Percentiles rank a stretch among this genome's conserved stretches.
phyloP scores from a whole-genome alignment of 345 rosid species.

The Murraya paniculata region DNA sequence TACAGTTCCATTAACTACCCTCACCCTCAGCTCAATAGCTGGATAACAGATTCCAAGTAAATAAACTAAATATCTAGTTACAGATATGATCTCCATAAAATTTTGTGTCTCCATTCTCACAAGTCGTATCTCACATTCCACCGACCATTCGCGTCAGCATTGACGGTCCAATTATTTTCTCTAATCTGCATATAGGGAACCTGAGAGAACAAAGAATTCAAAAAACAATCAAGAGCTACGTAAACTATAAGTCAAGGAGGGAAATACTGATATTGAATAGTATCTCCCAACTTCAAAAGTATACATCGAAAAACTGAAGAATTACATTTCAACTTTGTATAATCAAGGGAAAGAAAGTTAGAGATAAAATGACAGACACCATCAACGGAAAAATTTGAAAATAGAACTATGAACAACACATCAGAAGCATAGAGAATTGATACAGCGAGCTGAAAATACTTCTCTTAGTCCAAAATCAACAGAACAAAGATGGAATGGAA shows the following conservation, averaged over 20 bases:
- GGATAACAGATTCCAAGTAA: slow-evolving; percentile 7
- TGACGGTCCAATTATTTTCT: slow-evolving; percentile 90
- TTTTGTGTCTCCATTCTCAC: slow-evolving; percentile 23
- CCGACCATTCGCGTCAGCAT: slow-evolving; percentile 71
- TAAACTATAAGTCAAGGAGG: neutral
- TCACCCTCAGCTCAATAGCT: neutral
- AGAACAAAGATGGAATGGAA: neutral
- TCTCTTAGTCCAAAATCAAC: neutral
- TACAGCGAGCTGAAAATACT: neutral
- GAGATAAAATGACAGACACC: neutral
- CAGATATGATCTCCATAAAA: slow-evolving; percentile 15
- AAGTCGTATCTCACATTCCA: slow-evolving; percentile 81
- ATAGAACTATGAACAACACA: neutral
- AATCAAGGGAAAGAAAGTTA: neutral
- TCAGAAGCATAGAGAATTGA: neutral
- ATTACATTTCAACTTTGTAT: neutral
- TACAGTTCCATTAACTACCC: neutral
- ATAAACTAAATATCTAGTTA: slow-evolving; percentile 1
- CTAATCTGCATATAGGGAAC: slow-evolving; percentile 80
- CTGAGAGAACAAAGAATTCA: slow-evolving; percentile 36
- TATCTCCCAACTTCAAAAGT: neutral
- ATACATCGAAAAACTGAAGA: neutral
- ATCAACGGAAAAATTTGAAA: neutral
- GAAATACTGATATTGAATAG: neutral
- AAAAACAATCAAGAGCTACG: slow-evolving; percentile 3